Evolutionary conservation across 768 basidiomycete species (phyloP).

Genomic region (Cyclocybe cylindracea): DNA sequence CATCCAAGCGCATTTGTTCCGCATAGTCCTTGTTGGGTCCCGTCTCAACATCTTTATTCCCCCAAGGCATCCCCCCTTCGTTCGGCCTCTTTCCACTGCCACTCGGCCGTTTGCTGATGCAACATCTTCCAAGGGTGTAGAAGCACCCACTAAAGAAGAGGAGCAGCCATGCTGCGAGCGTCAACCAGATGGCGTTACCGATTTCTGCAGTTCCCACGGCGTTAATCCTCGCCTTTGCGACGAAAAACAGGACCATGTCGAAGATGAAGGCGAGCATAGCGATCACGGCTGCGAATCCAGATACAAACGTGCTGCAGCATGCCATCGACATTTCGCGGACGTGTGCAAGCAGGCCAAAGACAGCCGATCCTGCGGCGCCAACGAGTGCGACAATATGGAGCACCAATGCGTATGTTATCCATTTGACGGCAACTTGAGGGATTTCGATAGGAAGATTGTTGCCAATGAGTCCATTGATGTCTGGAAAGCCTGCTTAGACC

Average conservation of each 20-base stretch:
- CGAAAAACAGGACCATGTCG: constrained; percentile 88
- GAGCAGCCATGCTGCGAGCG: constrained; percentile 81
- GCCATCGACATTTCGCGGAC: constrained; percentile 85
- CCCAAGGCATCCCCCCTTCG: constrained; percentile 39
- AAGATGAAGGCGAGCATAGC: constrained; percentile 89
- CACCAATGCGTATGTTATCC: constrained; percentile 93
- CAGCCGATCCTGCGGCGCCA: constrained; percentile 65
- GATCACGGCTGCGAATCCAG: constrained; percentile 77
- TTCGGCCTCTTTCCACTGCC: constrained; percentile 9
- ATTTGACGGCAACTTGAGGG: constrained; percentile 84
- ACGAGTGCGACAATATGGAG: constrained; percentile 88
- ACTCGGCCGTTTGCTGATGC: constrained; percentile 54
- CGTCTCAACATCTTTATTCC: constrained; percentile 28
- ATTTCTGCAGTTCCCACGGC: constrained; percentile 75
- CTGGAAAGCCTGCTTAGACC: constrained; percentile 37
- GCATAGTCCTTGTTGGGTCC: constrained; percentile 39
- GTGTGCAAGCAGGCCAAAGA: constrained; percentile 89
- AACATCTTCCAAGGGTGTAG: constrained; percentile 83
- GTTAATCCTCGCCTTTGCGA: constrained; percentile 86
- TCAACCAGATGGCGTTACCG: constrained; percentile 91
- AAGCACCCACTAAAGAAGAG: constrained; percentile 92
- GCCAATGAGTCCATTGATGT: constrained; percentile 81
- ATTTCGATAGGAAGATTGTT: constrained; percentile 67
- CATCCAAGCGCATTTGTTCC: constrained; percentile 78
- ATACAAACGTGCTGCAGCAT: constrained; percentile 79